Evolutionary conservation across 805 yeast species (phyloP).

Genomic region (Blastobotrys attinorum): DNA sequence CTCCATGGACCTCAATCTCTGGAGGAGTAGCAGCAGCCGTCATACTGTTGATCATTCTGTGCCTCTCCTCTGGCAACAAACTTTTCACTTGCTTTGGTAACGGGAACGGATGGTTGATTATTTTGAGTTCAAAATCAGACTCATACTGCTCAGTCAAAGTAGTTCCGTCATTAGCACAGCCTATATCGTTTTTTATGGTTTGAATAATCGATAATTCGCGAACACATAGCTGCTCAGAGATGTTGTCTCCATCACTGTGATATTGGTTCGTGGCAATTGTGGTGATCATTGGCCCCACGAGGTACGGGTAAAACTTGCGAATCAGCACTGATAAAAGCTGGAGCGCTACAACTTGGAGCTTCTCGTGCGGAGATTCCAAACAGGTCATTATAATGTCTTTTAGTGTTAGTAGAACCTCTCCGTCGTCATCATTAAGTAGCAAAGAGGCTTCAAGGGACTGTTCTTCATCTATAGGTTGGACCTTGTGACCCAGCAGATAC

Average conservation of each 20-base stretch:
- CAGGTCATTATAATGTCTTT: constrained; percentile 14
- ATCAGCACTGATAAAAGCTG: constrained; percentile 20
- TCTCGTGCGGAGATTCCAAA: constrained; percentile 16
- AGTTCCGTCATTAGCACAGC: background rate
- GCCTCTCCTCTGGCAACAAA: constrained; percentile 8
- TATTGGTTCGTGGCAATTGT: background rate
- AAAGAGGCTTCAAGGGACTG: background rate
- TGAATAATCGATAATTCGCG: constrained; percentile 4
- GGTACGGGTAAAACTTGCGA: constrained; percentile 23
- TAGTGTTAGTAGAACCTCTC: constrained; percentile 6
- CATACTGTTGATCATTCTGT: constrained; percentile 4
- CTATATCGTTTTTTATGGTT: constrained; percentile 5
- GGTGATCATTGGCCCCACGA: constrained; percentile 8
- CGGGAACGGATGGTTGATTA: constrained; percentile 5
- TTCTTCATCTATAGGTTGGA: background rate
- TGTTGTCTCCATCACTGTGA: no score
- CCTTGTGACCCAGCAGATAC: constrained; percentile 10
- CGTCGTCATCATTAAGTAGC: background rate
- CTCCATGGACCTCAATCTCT: constrained; percentile 1
- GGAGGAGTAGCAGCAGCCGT: background rate
- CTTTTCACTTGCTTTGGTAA: constrained; percentile 3
- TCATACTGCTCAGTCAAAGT: constrained; percentile 1
- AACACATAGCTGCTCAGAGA: background rate
- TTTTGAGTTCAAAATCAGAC: constrained; percentile 7
- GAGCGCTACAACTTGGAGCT: constrained; percentile 12